phyloP scores from a whole-genome alignment of 169 alveolate genomes.

The Eimeria acervulina region DNA sequence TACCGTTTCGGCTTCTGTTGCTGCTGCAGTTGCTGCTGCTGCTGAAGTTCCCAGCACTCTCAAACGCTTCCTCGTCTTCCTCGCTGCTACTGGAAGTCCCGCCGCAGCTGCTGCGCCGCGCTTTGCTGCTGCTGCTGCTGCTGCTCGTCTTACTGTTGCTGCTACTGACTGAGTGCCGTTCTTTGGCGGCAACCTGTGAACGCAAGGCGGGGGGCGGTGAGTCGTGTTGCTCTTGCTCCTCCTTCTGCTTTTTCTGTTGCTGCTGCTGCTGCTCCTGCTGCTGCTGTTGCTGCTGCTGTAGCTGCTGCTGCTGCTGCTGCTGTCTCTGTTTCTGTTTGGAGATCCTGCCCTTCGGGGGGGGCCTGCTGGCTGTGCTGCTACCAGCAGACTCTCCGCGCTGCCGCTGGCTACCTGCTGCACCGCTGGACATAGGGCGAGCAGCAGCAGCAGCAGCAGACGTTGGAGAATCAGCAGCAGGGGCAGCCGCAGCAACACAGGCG shows the following conservation, averaged over 20 bases:
- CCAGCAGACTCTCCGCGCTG: background rate
- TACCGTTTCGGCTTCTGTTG: no score
- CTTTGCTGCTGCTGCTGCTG: background rate
- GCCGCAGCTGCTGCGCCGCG: slow-evolving; percentile 9
- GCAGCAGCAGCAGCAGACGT: background rate
- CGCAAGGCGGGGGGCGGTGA: no score
- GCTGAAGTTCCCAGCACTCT: background rate
- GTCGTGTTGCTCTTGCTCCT: no score
- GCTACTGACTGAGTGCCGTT: background rate
- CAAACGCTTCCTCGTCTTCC: background rate
- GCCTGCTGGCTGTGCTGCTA: background rate
- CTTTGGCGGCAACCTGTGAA: no score
- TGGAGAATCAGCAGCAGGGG: background rate
- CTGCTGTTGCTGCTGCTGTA: background rate
- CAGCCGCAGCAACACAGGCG: background rate
- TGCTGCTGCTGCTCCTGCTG: background rate
- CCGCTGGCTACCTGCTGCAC: no score
- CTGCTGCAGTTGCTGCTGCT: no score
- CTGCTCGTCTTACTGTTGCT: background rate
- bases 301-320: background rate
- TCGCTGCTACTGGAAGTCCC: background rate
- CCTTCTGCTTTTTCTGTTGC: background rate
- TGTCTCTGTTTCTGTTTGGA: background rate
- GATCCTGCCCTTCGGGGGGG: background rate
- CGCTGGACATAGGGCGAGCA: background rate